Evolutionary conservation across 371 early-diverging fungal species (phyloP).

Genomic region (Mortierella polycephala): DNA sequence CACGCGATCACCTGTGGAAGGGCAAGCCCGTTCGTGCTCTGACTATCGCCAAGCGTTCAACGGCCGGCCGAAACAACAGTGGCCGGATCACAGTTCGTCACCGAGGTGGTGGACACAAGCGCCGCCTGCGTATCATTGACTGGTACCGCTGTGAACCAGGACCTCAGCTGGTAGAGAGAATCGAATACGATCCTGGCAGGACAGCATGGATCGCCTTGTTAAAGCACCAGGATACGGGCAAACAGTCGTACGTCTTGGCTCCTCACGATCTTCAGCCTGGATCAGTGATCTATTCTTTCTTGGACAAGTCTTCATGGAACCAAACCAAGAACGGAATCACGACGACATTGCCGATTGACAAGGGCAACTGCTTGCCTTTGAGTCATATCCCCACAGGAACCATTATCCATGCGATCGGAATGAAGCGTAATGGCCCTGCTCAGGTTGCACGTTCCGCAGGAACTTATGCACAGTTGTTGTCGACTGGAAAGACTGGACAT

Average conservation of each 20-base stretch:
- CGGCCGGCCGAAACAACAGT: constrained; percentile 91
- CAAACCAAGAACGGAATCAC: constrained; percentile 70
- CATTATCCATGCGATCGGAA: constrained; percentile 87
- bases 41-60: constrained; percentile 83
- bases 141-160: constrained; percentile 84
- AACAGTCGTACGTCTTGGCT: constrained; percentile 88
- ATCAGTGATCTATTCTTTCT: constrained; percentile 75
- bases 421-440: constrained; percentile 85
- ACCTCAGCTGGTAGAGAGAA: constrained; percentile 83
- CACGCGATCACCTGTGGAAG: constrained; percentile 91
- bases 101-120: constrained; percentile 95
- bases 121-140: constrained; percentile 89
- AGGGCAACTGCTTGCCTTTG: constrained; percentile 93
- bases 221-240: constrained; percentile 77
- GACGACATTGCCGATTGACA: constrained; percentile 75
- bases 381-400: constrained; percentile 95
- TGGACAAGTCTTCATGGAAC: constrained; percentile 65
- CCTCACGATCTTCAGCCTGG: constrained; percentile 83
- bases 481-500: constrained; percentile 80
- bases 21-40: constrained; percentile 87
- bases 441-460: constrained; percentile 92
- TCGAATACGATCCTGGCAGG: constrained; percentile 97
- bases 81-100: constrained; percentile 95
- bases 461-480: constrained; percentile 87
- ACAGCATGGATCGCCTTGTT: constrained; percentile 93